Evolutionary conservation across 352 stramenopile species (phyloP), one percentile per base, ranked within the genome.

Genomic region (Nothophytophthora sp.): DNA sequence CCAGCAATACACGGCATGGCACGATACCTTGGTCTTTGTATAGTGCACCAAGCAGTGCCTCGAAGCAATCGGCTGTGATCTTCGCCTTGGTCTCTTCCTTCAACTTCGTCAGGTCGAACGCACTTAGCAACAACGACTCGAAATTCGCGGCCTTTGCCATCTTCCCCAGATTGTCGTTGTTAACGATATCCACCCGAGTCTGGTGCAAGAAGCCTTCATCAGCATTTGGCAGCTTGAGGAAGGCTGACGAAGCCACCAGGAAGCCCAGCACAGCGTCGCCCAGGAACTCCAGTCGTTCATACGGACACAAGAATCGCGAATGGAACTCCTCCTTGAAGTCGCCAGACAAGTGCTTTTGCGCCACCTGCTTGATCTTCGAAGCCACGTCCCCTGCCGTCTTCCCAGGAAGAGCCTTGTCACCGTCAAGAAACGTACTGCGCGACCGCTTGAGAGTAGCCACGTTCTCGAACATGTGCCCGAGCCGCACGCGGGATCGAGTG

Each of bases 251-350:
- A 18, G 86, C 82, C 29, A 92, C 76, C 11, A 96, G 55, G 47
- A 94, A 91, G 19, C 81, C 84, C n/a, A 96, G 63, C 43, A 92
- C 86, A 0, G 83, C 79, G 36, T 96, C 84, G 11, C 86, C 86
- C 0, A 96, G 50, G 60, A 94, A 96, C 60, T 92, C 83, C 19
- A 96, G 65, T 3, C 86, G 80, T 28, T 94, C 83, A 50, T 95
- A 93, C 35, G 85, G 77, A 36, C 82, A 92, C 30, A 90, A 51
- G 42, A 79, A 93, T 9, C 72, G 72, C 4, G 83, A 90, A 50
- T 89, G 73, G 22, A 88, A 90, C 49, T 90, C 71, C n/a, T 88
- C 64, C 28, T 81, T 81, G 44, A 90, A 92, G 37, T 92, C 82
- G 0, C 56, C 59, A 5, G 76, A 77, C 15, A 90, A 66, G 34